Conservation (phyloP, 2,329 filamentous ascomycete genomes). For the Ilyonectria robusta region DNA sequence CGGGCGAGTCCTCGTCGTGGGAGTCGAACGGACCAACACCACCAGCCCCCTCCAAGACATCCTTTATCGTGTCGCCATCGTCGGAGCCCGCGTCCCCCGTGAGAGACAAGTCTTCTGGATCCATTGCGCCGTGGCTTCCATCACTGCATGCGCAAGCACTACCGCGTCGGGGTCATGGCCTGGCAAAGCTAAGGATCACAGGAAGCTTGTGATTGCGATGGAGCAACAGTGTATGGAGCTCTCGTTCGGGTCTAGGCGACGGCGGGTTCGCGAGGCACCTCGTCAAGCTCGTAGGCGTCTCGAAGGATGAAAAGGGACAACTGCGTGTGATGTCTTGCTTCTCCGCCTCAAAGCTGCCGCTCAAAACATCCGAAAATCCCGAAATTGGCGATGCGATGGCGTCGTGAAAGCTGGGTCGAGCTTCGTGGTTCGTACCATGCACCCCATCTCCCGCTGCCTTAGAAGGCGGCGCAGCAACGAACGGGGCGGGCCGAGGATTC, state of each 20-base stretch:
- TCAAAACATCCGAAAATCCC: conserved; percentile 24
- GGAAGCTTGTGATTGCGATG: conserved; percentile 39
- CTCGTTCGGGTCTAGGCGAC: conserved; percentile 32
- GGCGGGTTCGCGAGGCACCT: conserved; percentile 1
- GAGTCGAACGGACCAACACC: conserved; percentile 29
- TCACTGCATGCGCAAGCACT: conserved; percentile 52
- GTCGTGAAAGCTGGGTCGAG: conserved; percentile 43
- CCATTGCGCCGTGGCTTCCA: conserved; percentile 63
- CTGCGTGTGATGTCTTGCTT: background rate
- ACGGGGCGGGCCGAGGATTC: conserved; percentile 47
- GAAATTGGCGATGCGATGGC: conserved; percentile 31
- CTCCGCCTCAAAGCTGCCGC: conserved; percentile 3
- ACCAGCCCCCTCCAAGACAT: conserved; percentile 38
- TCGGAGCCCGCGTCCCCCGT: conserved; percentile 56
- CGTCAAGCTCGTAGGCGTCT: conserved; percentile 1
- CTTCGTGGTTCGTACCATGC: conserved; percentile 43
- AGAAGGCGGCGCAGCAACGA: conserved; percentile 36
- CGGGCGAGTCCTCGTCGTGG: conserved; percentile 33
- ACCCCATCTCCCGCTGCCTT: conserved; percentile 38
- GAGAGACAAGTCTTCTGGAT: conserved; percentile 62
- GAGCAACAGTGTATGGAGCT: conserved; percentile 44
- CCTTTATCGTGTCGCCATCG: conserved; percentile 57
- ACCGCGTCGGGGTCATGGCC: conserved; percentile 47
- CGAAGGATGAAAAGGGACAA: background rate
- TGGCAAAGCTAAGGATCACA: conserved; percentile 33